Conservation (phyloP, 495 filamentous ascomycete genomes). For the Penicillium bovifimosum region DNA sequence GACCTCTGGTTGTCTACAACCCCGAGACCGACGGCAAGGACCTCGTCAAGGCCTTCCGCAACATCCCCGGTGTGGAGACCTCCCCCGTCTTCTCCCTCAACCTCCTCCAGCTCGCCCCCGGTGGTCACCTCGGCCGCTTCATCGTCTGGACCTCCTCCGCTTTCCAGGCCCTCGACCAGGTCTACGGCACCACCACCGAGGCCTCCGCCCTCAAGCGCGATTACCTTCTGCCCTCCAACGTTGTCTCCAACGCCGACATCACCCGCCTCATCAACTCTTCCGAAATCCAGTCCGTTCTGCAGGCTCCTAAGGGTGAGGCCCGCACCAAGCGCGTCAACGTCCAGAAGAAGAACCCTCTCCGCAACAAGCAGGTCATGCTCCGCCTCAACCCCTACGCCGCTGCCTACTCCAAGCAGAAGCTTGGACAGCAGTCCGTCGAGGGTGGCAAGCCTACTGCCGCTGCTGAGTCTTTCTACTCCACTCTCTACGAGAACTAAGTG, state of each 20-base stretch:
- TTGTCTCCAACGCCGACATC: slow-evolving; percentile 88
- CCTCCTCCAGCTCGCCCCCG: slow-evolving; percentile 97
- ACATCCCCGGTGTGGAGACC: slow-evolving; percentile 97
- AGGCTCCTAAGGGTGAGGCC: slow-evolving; percentile 80
- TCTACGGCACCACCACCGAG: slow-evolving; percentile 87
- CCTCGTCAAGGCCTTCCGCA: slow-evolving; percentile 88
- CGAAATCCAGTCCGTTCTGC: slow-evolving; percentile 92
- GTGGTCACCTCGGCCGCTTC: slow-evolving; percentile 98
- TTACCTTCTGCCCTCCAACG: slow-evolving; percentile 86
- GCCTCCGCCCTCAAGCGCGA: slow-evolving; percentile 92
- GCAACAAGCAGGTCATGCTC: slow-evolving; percentile 95
- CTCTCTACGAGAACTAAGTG: slow-evolving; percentile 51
- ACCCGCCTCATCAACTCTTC: slow-evolving; percentile 96
- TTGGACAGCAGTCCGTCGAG: slow-evolving; percentile 59
- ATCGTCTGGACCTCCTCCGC: slow-evolving; percentile 97
- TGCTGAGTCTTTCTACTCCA: slow-evolving; percentile 45
- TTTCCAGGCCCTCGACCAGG: slow-evolving; percentile 88
- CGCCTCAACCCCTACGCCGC: slow-evolving; percentile 95
- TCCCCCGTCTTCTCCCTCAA: slow-evolving; percentile 91
- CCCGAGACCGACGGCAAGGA: slow-evolving; percentile 88
- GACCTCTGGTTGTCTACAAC: slow-evolving; percentile 94
- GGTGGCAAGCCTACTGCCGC: slow-evolving; percentile 47
- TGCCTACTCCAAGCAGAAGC: slow-evolving; percentile 75
- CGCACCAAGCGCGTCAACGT: slow-evolving; percentile 83
- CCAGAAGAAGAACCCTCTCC: slow-evolving; percentile 99